Base-by-base conservation (phyloP, 495 filamentous ascomycete genomes). In the Neurospora sp. region DNA sequence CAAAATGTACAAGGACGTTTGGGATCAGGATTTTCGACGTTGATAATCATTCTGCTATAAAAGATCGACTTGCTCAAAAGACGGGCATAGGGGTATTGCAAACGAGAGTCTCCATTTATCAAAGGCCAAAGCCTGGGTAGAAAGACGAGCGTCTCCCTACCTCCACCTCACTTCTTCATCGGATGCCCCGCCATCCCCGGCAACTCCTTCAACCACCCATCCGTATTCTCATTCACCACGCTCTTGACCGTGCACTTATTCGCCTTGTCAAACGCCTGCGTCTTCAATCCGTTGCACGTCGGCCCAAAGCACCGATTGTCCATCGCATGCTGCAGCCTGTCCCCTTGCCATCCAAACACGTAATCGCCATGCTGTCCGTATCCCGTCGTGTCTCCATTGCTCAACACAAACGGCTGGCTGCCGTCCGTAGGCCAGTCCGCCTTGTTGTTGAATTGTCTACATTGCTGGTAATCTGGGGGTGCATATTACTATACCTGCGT, bases 261-360 rank as follows among this genome's bases (percentile, higher is more conserved):
- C 31, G 82, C 82, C 18, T 74, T 79, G 44, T 72, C 71, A 72
- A 83, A 83, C 31, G 76, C 70, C 78, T 85, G 82, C 42, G 79
- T 83, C 35, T 73, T 79, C n/a, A 85, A 78, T 69, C 71, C 78
- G 2, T 72, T 75, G 78, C 83, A 85, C 39, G 75, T 78, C 9
- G 83, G 77, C 31, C 80, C 83, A 74, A 83, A 81, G 80, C 81
- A 85, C 62, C 77, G 71, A 62, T 81, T 84, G 75, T 87, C 86
- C 85, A 87, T 87, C 54, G 84, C 85, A n/a, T 78, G 78, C 78
- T 87, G 85, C 16, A 87, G 83, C 1, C 81, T 70, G 70, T 86
- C 78, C 42, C 79, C 85, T 76, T 86, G 79, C 85, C 85, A 87
- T 40, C 85, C 85, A 73, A 87, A 87, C 37, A 87, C 83, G 79